A percentile compares a stretch with the other conserved stretches of the same genome.
phyloP scores from a whole-genome alignment of 2,329 filamentous ascomycete genomes.

The Camptophora hylomeconis region DNA sequence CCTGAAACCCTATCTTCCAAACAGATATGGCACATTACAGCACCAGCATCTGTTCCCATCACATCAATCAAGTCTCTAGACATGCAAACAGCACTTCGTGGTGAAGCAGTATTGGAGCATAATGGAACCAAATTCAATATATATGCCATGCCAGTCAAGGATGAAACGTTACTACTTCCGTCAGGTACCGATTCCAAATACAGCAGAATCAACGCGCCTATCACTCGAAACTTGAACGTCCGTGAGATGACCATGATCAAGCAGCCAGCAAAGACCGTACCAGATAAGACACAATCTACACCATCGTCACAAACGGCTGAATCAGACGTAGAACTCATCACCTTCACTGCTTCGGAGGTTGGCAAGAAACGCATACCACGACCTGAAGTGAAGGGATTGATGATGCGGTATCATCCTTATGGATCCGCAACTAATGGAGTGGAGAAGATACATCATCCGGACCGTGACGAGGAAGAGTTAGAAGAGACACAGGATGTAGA shows the following conservation, averaged over 20 bases:
- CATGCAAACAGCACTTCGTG: constrained; percentile 26
- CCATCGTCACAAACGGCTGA: constrained; percentile 3
- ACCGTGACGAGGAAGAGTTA: neutral
- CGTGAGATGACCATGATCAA: constrained; percentile 6
- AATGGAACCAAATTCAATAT: constrained; percentile 24
- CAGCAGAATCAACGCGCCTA: constrained; percentile 7
- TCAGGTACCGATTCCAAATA: constrained; percentile 17
- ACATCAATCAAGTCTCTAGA: constrained; percentile 32
- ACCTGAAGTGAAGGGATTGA: constrained; percentile 28
- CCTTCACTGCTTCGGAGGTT: constrained; percentile 11
- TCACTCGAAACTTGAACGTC: constrained; percentile 18
- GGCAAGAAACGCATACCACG: constrained; percentile 24
- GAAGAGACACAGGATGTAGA: neutral
- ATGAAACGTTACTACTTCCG: constrained; percentile 25
- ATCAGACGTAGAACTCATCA: constrained; percentile 2
- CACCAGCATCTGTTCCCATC: constrained; percentile 30
- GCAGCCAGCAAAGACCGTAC: neutral
- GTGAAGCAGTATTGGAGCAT: constrained; percentile 28
- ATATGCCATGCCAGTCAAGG: constrained; percentile 4
- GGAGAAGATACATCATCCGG: neutral
- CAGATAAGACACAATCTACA: constrained; percentile 1
- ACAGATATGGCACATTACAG: constrained; percentile 36
- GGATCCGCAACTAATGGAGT: constrained; percentile 14
- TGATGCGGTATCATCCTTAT: constrained; percentile 32
- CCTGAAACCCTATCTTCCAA: constrained; percentile 28